Base-by-base conservation (phyloP, 345 rosid genomes). In the Citrus medica region DNA sequence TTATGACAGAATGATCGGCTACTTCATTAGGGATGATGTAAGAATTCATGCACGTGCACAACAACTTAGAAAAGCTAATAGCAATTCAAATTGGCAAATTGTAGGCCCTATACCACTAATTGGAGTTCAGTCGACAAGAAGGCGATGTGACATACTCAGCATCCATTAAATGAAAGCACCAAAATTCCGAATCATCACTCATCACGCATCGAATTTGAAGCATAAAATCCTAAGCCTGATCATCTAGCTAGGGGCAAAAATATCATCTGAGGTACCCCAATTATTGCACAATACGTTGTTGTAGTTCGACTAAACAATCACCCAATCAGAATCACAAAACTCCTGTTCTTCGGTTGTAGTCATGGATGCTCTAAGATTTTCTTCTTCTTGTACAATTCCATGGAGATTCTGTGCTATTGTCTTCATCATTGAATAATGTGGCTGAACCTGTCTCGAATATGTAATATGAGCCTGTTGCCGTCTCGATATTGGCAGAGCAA, bases 241-340 rank as follows among this genome's bases (percentile, higher is more conserved):
- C 16, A 63, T 63, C 56, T 51, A 51, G 56, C 56, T 16, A 4
- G 21, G 37, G 37, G 7, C 10, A 30, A 24, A 68, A 68, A 17
- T 25, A 46, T 9, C 42, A 60, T 37, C 30, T 59, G 59, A 32
- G 38, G 17, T 13, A 35, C n/a, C 30, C 24, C 12, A 32, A 27
- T 79, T 5, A 28, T 30, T 19, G 25, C 17, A 32, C 10, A 53
- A 12, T 51, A 40, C 2, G 9, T 64, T 4, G 5, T 55, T 3
- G 12, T 8, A 42, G 46, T 38, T 74, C 25, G 37, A 67, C 67
- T 79, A 79, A 73, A 85, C 38, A 51, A 86, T 42, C 72, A 76
- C 82, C 88, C 83, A 86, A 24, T 83, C 88, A 19, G 80, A 79
- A 25, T 83, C 84, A n/a, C 37, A 68, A 37, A 27, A 37, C 16